Evolutionary conservation across 768 basidiomycete genomes (phyloP), one percentile per base, ranked within the genome.

Genomic region (Astraeus odoratus): DNA sequence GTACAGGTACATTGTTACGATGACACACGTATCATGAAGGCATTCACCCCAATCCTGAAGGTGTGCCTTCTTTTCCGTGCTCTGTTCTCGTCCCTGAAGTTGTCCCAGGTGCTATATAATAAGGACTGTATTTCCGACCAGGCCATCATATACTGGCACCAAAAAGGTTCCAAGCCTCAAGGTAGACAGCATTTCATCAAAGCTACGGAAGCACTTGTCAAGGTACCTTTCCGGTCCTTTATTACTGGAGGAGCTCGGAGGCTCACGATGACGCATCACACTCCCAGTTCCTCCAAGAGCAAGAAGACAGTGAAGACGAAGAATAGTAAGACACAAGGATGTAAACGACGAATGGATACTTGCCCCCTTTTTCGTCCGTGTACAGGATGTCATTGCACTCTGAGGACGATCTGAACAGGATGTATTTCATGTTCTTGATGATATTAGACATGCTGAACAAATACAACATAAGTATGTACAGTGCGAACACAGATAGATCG

Each of bases 1-100:
- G 90, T 95, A 5, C 95, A 99, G 70, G 76, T 90, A 52, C 89
- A 95, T 70, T 94, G 90, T 65, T 96, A 98, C 66, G 91, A 95
- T 68, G 91, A 97, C 59, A 94, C 92, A 20, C 86, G 89, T 46
- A 77, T 95, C 59, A 94, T 93, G 67, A 93, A 93, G 63, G 76
- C 91, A 7, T 98, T 99, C 74, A 84, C 91, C 38, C 88, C 93
- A 59, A 86, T 98, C 63, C 75, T 99, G 51, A 96, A 97, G 74
- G 91, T 77, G 42, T 23, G 58, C 39, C 22, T 45, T 15, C 10
- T 39, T 24, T 15, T n/a, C 24, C 25, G n/a, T 49, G 8, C 18
- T 26, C 6, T 34, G 18, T 37, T 34, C 31, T 29, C 8, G 3
- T 5, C 0, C 31, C 55, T 46, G n/a, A 26, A 24, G 3, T 44